Percentiles rank a stretch among this genome's conserved stretches.
Evolutionary conservation across 768 basidiomycete species (phyloP).

Genomic region (Lentinula raphanica): DNA sequence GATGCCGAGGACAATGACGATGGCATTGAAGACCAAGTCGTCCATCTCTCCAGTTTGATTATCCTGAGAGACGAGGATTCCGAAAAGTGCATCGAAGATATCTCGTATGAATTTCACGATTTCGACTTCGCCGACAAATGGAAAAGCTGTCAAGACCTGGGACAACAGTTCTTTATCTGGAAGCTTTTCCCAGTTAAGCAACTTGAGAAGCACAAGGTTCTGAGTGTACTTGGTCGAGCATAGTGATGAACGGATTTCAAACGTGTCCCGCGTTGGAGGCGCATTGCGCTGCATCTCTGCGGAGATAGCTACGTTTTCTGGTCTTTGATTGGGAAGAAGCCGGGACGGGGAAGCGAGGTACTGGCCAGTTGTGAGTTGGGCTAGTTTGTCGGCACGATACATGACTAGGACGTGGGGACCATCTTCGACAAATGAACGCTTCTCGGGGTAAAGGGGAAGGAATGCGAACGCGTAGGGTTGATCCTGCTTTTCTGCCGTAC

Average conservation of each 20-base stretch:
- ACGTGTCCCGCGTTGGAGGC: slow-evolving; percentile 67
- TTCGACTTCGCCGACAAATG: slow-evolving; percentile 91
- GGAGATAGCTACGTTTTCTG: slow-evolving; percentile 54
- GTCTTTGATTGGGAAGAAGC: slow-evolving; percentile 47
- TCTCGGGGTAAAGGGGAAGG: slow-evolving; percentile 78
- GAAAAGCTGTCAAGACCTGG: slow-evolving; percentile 75
- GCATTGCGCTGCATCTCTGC: slow-evolving; percentile 61
- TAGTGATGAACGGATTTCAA: slow-evolving; percentile 81
- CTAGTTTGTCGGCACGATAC: slow-evolving; percentile 74
- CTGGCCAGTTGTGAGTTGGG: slow-evolving; percentile 53
- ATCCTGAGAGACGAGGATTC: slow-evolving; percentile 69
- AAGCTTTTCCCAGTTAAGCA: slow-evolving; percentile 79
- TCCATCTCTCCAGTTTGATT: slow-evolving; percentile 81
- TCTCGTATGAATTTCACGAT: slow-evolving; percentile 89
- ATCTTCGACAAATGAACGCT: slow-evolving; percentile 79
- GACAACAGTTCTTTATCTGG: slow-evolving; percentile 59
- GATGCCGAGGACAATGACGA: slow-evolving; percentile 88
- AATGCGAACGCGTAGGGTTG: slow-evolving; percentile 90
- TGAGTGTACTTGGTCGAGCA: slow-evolving; percentile 93
- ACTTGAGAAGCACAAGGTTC: slow-evolving; percentile 73
- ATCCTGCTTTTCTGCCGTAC: slow-evolving; percentile 44
- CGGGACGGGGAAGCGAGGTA: slow-evolving; percentile 73
- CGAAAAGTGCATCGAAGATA: slow-evolving; percentile 91
- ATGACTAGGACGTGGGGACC: slow-evolving; percentile 82
- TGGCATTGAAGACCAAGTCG: slow-evolving; percentile 80